phyloP scores from a whole-genome alignment of 441 rosid species.

The Arabidopsis hybrid region DNA sequence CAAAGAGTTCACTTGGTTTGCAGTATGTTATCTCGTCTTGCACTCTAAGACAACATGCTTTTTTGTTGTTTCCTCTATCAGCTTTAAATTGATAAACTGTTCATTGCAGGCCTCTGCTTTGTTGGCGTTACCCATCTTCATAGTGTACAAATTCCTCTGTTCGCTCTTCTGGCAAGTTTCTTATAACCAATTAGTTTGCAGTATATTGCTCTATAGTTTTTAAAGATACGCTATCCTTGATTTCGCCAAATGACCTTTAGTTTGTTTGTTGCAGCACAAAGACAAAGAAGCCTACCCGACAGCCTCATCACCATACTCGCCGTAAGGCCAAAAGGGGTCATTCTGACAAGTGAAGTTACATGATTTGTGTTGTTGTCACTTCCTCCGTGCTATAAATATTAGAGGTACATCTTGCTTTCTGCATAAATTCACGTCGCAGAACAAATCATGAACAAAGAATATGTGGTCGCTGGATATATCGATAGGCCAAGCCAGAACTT shows the following conservation, averaged over 20 bases:
- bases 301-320: conserved; percentile 40
- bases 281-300: conserved; percentile 37
- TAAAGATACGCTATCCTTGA: background rate
- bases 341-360: conserved; percentile 41
- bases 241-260: conserved; percentile 14
- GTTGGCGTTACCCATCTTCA: conserved; percentile 44
- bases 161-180: conserved; percentile 41
- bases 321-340: conserved; percentile 44
- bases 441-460: conserved; percentile 3
- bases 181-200: conserved; percentile 2
- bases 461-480: background rate
- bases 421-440: background rate
- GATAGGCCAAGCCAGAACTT: background rate
- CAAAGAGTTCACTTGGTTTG: conserved; percentile 93
- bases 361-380: conserved; percentile 10
- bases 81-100: conserved; percentile 5
- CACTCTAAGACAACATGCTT: background rate
- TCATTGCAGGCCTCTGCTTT: conserved; percentile 85
- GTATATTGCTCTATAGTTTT: conserved; percentile 3
- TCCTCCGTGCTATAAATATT: conserved; percentile 33
- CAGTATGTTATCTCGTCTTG: conserved; percentile 56
- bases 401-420: conserved; percentile 25
- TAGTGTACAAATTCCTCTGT: conserved; percentile 40
- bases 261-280: conserved; percentile 36
- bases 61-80: conserved; percentile 11